A percentile compares a stretch with the other conserved stretches of the same genome.
These are phyloP conservation scores for Talaromyces liani DNA, from an alignment of 495 filamentous ascomycete species.

Conservation along the genomic window DNA sequence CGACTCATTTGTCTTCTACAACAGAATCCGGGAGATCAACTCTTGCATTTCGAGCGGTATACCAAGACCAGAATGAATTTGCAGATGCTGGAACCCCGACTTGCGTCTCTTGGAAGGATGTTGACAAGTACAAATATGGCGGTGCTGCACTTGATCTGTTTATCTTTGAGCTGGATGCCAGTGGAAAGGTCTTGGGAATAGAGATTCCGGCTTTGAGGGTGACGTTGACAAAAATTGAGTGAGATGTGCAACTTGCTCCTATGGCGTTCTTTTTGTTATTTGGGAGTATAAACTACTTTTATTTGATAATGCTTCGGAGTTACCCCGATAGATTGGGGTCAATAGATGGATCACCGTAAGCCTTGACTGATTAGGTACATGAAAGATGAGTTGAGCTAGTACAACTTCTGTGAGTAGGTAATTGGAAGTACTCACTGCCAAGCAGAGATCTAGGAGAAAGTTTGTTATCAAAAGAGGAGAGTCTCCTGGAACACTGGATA, in stretches of 20 bases:
- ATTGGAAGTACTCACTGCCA: no score
- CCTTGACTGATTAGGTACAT: no score
- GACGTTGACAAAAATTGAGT: not conserved
- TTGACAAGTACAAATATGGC: slow-evolving; percentile 37
- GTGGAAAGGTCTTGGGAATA: slow-evolving; percentile 24
- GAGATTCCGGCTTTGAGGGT: slow-evolving; percentile 35
- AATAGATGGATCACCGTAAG: no score
- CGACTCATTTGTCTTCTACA: slow-evolving; percentile 16
- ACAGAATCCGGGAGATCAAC: slow-evolving; percentile 9
- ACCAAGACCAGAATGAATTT: slow-evolving; percentile 29
- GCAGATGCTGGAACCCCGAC: slow-evolving; percentile 20
- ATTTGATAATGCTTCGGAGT: not conserved
- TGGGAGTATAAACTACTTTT: not conserved
- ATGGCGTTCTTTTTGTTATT: not conserved
- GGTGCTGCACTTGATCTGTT: slow-evolving; percentile 42
- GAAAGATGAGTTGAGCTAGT: no score
- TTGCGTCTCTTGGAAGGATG: slow-evolving; percentile 41
- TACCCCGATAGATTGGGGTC: not conserved
- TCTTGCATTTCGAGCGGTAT: slow-evolving; percentile 36
- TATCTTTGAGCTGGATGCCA: slow-evolving; percentile 33
- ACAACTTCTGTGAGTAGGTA: no score
- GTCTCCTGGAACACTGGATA: no score
- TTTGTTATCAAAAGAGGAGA: no score
- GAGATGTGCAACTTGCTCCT: slow-evolving; percentile 6
- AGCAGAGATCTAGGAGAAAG: no score